Evolutionary conservation across 441 rosid species (phyloP), one percentile per base, ranked within the genome.

Genomic region (Mallotus japonicus): DNA sequence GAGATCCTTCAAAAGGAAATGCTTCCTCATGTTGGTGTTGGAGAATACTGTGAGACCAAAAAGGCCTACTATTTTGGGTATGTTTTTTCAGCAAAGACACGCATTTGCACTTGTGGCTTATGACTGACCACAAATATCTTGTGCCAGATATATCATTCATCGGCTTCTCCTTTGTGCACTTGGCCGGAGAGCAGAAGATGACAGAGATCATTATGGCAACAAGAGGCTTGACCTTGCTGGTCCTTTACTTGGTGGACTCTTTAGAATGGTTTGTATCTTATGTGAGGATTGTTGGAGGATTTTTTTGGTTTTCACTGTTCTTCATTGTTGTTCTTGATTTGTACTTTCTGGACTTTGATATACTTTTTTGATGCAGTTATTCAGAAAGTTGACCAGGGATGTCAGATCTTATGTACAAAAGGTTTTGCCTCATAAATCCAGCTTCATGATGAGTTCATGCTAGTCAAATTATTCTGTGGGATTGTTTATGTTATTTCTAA

Each of bases 171-270:
- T 90, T 64, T 95, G 99, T 83, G 98, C 98, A 66, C 90, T 91
- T 80, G 95, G 93, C 76, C 92, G 95, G 77, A 86, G 95, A 85
- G 87, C 97, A 71, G 99, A 93, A 83, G 99, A 95, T 85, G 99
- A 95, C 71, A 88, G 98, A 73, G 99, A 95, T 86, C 98, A 93
- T 81, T 95, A 93, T 82, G 98, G 98, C 72, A 93, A 95, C 87
- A 95, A 95, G 82, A 91, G 99, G 88, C 97, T 95, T 64, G 98
- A 95, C 82, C 98, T 95, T 82, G 99, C 97, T 67, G 99, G 99
- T 73, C 99, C 99, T 44, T 82, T 95, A 71, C 95, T 95, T 70
- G 98, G 99, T 60, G 99, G 98, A 79, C 87, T 95, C 56, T 95
- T 95, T 75, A 86, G 99, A 87, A 91, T 88, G 97, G 99, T 95